A percentile compares a stretch with the other conserved stretches of the same genome.
These are phyloP conservation scores for Aureobasidium leucospermi DNA, from an alignment of 2,329 filamentous ascomycete genomes.

Conservation along the genomic window DNA sequence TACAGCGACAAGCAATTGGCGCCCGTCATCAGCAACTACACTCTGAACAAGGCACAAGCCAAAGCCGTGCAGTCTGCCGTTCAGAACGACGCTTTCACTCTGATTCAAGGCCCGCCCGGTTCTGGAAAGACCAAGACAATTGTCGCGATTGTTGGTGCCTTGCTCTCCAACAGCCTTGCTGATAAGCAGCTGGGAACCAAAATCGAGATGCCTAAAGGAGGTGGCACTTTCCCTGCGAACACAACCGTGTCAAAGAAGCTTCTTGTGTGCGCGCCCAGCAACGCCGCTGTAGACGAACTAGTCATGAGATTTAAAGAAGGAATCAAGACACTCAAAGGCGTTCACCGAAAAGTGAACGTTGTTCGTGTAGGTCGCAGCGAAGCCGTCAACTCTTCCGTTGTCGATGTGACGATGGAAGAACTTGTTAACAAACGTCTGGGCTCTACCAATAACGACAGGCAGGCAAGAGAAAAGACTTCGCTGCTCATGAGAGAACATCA, in stretches of 20 bases:
- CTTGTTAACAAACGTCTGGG: conserved; percentile 69
- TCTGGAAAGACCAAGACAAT: conserved; percentile 99
- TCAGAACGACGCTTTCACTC: conserved; percentile 93
- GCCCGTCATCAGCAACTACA: conserved; percentile 66
- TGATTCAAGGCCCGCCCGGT: conserved; percentile 92
- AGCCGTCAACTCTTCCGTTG: conserved; percentile 81
- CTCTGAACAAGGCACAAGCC: conserved; percentile 80
- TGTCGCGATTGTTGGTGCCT: conserved; percentile 84
- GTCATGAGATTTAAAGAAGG: conserved; percentile 88
- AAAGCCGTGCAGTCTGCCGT: conserved; percentile 85
- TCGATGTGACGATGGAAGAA: conserved; percentile 88
- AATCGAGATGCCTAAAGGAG: conserved; percentile 30
- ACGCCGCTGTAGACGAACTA: conserved; percentile 92
- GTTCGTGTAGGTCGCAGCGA: conserved; percentile 85
- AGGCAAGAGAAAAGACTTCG: conserved; percentile 44
- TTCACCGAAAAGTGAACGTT: conserved; percentile 70
- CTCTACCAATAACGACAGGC: conserved; percentile 29
- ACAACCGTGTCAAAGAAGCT: conserved; percentile 65
- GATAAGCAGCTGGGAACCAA: conserved; percentile 25
- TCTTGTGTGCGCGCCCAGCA: conserved; percentile 95
- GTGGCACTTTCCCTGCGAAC: conserved; percentile 19
- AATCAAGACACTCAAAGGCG: conserved; percentile 68
- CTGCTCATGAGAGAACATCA: conserved; percentile 67
- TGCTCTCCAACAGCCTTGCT: conserved; percentile 58
- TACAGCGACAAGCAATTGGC: conserved; percentile 69